Conservation (phyloP, 805 yeast species). For the Candida lessepsii region DNA sequence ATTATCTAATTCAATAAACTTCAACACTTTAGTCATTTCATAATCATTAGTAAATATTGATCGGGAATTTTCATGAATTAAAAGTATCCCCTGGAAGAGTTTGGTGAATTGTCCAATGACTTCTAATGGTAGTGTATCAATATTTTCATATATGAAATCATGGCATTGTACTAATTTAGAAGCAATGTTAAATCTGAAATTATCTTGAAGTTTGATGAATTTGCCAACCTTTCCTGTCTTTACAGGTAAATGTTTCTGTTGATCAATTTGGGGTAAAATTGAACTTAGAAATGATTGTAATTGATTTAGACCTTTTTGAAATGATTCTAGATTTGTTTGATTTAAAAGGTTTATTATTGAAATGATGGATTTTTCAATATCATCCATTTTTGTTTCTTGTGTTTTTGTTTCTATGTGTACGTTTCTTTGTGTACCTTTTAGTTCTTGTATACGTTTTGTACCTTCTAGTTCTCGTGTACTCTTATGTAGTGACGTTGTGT, state of each 20-base stretch:
- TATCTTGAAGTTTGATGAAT: slow-evolving; percentile 50
- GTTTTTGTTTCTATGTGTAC: neutral
- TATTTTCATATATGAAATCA: slow-evolving; percentile 11
- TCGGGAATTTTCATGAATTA: slow-evolving; percentile 58
- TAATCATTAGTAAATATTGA: slow-evolving; percentile 41
- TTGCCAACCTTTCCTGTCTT: slow-evolving; percentile 12
- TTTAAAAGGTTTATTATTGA: slow-evolving; percentile 2
- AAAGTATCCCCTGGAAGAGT: slow-evolving; percentile 57
- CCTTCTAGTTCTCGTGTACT: too few species aligned
- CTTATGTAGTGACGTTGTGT: too few species aligned
- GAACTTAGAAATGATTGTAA: slow-evolving; percentile 18
- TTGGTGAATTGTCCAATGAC: slow-evolving; percentile 26
- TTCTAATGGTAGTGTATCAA: slow-evolving; percentile 1
- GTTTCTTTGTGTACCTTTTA: neutral
- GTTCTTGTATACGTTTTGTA: too few species aligned
- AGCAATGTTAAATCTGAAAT: slow-evolving; percentile 51
- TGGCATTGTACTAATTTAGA: slow-evolving; percentile 18
- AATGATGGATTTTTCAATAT: slow-evolving; percentile 2
- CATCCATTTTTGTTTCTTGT: neutral
- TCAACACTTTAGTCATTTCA: slow-evolving; percentile 39
- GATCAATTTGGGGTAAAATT: slow-evolving; percentile 15
- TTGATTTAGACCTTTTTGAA: slow-evolving; percentile 16
- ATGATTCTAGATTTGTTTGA: neutral
- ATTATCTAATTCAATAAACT: slow-evolving; percentile 21
- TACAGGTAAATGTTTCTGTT: slow-evolving; percentile 9